Base-by-base conservation (phyloP, 2,329 filamentous ascomycete genomes). In the Cladophialophora yegresii region DNA sequence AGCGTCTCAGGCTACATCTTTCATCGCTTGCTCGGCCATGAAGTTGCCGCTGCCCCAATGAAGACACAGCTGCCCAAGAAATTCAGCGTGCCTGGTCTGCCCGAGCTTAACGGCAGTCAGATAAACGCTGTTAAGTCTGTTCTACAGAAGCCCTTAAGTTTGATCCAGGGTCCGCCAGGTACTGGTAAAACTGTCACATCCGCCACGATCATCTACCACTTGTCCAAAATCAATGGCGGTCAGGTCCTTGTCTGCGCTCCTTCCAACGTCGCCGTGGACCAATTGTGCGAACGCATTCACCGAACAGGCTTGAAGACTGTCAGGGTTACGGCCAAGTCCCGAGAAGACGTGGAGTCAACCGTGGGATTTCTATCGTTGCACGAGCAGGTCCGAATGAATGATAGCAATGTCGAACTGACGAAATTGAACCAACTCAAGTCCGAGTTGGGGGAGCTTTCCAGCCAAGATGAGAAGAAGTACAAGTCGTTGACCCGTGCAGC, bases 181-280 rank as follows among this genome's bases (percentile, higher is more conserved):
- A 99, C 95, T 4, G 95, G 95, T 74, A 99, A 99, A 83, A 99
- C 95, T 0, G 95, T 99, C 64, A 99, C 95, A 16, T 99, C 95
- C 40, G 95, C 95, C 36, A 99, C 95, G 1, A 96, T 99, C 76
- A 99, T 99, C 75, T 98, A 97, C 75, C 95, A 99, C 75, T 83
- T 99, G 64, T 92, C 92, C 70, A 98, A 96, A 80, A 90, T 96
- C 78, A 98, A 93, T 72, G 92, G 90, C 68, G 92, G 93, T 60
- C 95, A 96, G 74, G 93, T 99, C 3, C 83, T 99, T 40, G 95
- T 99, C 53, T 99, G 95, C 73, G 95, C 95, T 16, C 95, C 95
- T 0, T 99, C 95, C 56, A 99, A 99, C 82, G 95, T 99, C 67
- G 95, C 95, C 8, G 95, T 99, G 30, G 95, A 99, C 74, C 95